These are phyloP conservation scores for Gossypium longicalyx DNA, from an alignment of 345 rosid species.

Conservation along the genomic window DNA sequence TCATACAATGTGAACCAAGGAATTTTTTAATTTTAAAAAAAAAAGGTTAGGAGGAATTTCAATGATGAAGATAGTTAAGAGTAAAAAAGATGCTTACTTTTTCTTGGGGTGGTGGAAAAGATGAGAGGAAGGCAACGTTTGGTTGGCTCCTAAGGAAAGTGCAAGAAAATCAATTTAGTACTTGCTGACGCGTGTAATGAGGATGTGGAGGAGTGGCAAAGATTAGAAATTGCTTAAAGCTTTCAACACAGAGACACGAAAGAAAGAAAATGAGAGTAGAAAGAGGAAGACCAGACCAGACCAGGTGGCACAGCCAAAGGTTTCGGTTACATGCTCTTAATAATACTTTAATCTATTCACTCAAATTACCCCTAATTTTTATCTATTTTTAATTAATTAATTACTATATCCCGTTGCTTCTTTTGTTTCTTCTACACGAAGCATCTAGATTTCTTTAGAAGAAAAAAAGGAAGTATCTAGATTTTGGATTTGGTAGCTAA, in stretches of 20 bases:
- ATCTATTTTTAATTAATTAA: too few species aligned
- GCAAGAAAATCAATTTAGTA: background rate
- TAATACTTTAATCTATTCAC: background rate
- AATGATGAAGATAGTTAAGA: background rate
- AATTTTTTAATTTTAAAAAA: background rate
- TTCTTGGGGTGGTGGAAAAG: slow-evolving; percentile 14
- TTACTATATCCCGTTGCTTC: too few species aligned
- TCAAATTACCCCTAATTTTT: background rate
- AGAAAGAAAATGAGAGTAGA: background rate
- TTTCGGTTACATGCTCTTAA: background rate
- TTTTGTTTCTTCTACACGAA: too few species aligned
- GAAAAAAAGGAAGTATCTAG: too few species aligned
- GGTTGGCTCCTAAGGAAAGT: slow-evolving; percentile 16
- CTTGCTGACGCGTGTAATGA: slow-evolving; percentile 8
- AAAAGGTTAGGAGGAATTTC: background rate
- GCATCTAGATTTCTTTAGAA: too few species aligned
- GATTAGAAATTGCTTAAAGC: too few species aligned
- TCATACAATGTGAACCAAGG: background rate
- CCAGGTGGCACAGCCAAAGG: background rate
- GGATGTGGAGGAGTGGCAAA: background rate
- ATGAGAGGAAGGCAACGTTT: background rate
- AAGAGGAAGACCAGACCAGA: background rate
- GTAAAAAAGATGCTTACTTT: background rate
- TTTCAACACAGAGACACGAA: background rate
- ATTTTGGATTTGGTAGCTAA: too few species aligned